Conservation (phyloP, 164 flowering plant species). For the Warburgia ugandensis region DNA sequence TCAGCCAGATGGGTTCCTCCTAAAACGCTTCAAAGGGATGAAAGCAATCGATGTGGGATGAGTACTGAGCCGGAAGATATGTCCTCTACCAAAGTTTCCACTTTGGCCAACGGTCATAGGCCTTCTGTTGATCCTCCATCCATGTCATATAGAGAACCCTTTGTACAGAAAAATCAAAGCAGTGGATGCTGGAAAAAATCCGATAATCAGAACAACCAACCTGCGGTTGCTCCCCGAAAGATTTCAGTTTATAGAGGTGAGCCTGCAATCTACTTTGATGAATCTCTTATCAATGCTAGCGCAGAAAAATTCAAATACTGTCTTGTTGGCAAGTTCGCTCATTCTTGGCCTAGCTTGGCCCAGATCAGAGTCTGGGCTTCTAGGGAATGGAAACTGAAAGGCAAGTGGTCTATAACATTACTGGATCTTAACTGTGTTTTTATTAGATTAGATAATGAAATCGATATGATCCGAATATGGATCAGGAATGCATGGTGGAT, state of each 20-base stretch:
- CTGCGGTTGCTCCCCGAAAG: not conserved
- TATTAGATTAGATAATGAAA: not conserved
- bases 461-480: constrained; percentile 2
- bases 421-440: not conserved
- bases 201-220: not conserved
- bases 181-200: no score
- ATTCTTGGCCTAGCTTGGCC: not conserved
- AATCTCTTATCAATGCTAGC: not conserved
- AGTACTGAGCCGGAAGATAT: no score
- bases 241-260: not conserved
- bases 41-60: no score
- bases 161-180: no score
- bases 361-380: not conserved
- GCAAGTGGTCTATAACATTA: not conserved
- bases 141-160: no score
- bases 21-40: no score
- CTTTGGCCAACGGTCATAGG: no score
- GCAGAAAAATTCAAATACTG: not conserved
- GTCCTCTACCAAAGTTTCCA: no score
- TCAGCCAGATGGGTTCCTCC: no score
- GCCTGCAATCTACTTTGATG: not conserved
- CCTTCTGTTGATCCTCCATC: no score
- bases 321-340: constrained; percentile 4
- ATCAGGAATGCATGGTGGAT: not conserved
- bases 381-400: constrained; percentile 2